Conservation (phyloP, 345 rosid genomes). For the Salix caprea region DNA sequence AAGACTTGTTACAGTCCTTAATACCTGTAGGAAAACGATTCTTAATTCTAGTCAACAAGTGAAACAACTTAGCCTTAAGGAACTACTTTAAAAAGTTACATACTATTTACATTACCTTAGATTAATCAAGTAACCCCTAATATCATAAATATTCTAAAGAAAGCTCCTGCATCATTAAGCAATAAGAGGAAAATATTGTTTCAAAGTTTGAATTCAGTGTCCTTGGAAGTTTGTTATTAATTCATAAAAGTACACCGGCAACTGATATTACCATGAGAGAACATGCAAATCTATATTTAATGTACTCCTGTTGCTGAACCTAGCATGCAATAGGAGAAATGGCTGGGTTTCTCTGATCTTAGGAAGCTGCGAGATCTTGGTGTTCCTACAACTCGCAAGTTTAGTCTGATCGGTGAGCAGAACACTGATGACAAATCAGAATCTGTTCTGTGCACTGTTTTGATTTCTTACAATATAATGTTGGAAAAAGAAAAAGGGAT, state of each 20-base stretch:
- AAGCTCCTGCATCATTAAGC: neutral
- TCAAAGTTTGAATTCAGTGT: neutral
- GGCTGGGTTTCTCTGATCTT: neutral
- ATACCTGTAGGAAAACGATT: too few species aligned
- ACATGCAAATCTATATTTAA: neutral
- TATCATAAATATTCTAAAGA: too few species aligned
- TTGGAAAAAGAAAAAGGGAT: neutral
- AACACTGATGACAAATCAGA: neutral
- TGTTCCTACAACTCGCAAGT: neutral
- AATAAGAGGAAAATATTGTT: neutral
- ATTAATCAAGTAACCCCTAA: too few species aligned
- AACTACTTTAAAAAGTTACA: too few species aligned
- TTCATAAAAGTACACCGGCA: neutral
- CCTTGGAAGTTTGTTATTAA: neutral
- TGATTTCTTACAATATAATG: slow-evolving; percentile 1
- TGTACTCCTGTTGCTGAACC: neutral
- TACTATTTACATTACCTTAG: too few species aligned
- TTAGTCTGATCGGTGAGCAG: neutral
- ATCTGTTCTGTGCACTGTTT: neutral
- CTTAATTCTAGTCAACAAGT: too few species aligned
- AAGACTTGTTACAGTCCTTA: too few species aligned
- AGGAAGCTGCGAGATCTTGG: neutral
- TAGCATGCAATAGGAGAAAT: neutral
- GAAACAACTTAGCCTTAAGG: too few species aligned
- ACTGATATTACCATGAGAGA: neutral